Conservation (phyloP, 202 grass and related monocot genomes). For the Zizania palustris region DNA sequence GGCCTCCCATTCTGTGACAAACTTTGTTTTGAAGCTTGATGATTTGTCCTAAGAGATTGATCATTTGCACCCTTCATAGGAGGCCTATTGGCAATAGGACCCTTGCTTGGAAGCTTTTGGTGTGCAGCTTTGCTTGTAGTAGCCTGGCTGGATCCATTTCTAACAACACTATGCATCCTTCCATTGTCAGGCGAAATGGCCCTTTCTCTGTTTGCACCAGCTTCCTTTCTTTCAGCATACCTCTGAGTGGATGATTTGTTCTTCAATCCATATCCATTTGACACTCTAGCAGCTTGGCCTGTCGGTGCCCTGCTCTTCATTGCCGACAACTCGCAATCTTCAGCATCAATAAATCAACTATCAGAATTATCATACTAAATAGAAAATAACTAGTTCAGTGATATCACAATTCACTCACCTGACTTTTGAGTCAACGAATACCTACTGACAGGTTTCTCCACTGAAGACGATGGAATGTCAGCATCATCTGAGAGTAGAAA, state of each 20-base stretch:
- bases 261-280: constrained; percentile 51
- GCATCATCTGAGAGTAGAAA: constrained; percentile 94
- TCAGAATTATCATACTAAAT: constrained; percentile 37
- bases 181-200: constrained; percentile 43
- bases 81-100: constrained; percentile 42
- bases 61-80: constrained; percentile 50
- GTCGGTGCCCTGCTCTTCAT: constrained; percentile 45
- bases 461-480: constrained; percentile 55
- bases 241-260: constrained; percentile 49
- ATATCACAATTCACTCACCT: constrained; percentile 46
- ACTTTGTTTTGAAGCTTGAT: constrained; percentile 40
- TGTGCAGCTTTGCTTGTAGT: constrained; percentile 43
- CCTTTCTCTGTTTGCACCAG: constrained; percentile 39
- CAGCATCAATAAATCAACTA: constrained; percentile 31
- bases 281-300: constrained; percentile 42
- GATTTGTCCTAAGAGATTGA: constrained; percentile 45
- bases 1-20: constrained; percentile 37
- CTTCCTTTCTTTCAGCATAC: constrained; percentile 45
- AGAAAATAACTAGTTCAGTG: not conserved
- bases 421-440: constrained; percentile 43
- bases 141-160: constrained; percentile 48
- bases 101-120: constrained; percentile 55
- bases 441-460: constrained; percentile 48
- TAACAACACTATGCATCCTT: constrained; percentile 42
- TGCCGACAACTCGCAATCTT: constrained; percentile 43